Base-by-base conservation (phyloP, 2,329 filamentous ascomycete species). In the Penicillium sp. region DNA sequence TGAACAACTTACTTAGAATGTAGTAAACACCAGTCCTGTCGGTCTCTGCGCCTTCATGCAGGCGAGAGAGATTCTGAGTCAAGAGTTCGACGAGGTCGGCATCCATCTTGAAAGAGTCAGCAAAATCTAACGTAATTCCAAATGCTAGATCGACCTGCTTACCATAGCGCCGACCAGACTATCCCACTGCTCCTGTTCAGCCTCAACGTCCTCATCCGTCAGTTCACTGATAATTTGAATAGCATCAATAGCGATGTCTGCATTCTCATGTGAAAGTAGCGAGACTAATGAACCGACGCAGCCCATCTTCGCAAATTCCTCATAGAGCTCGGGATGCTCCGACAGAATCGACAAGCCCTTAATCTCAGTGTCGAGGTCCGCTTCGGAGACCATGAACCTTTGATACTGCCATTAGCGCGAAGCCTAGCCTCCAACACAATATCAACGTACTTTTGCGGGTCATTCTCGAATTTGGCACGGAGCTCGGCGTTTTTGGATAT, bases 191-290 rank as follows among this genome's bases (percentile, higher is more conserved):
- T 86, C 86, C 67, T 92, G 88, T 60, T 89, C 87, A 2, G 90
- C 91, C 43, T 88, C 84, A 2, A 96, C 91, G 71, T 98, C 94
- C 73, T 99, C 93, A 69, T 98, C 95, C 14, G 92, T 96, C 66
- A 98, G 80, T 78, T 99, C 95, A 57, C 87, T 88, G 53, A 99
- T 86, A 49, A 97, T 90, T 78, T 98, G 90, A 52, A 96, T 88
- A 0, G 90, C 91, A 63, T 90, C 91, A 68, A 98, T 96, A 11
- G 95, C 92, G 65, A 99, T 96, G 71, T 99, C 95, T 0, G 93
- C 94, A 74, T 99, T 99, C 69, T 99, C 95, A 74, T 99, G 95
- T 15, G 94, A 89, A 51, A 99, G 80, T 54, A 99, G 78, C 1
- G 88, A 86, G 1, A 96, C 91, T 53, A 99, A 77, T 56, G 89